Evolutionary conservation across 352 stramenopile species (phyloP), one percentile per base, ranked within the genome.

Genomic region (Pythium utonaiense): DNA sequence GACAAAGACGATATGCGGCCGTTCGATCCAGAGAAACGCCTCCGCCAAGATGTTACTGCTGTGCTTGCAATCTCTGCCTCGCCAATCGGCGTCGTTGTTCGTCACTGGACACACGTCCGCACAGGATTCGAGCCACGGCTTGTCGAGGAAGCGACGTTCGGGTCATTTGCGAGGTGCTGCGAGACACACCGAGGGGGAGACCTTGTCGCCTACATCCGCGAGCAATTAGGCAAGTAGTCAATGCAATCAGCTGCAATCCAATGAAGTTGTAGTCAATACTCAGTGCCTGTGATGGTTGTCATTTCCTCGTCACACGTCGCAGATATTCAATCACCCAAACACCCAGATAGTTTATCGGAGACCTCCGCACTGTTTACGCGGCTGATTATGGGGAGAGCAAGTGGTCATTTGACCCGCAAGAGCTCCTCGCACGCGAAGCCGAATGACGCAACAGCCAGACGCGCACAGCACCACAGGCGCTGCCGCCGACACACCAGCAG

Each of bases 1-100:
- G 60, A 83, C 27, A 34, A 72, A 24, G 71, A 83, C 58, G 72
- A 75, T 7, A 49, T 73, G 31, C 68, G 77, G 6, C 74, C 74
- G 16, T 80, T 77, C 57, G 51, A 53, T 3, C 62, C 74, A 16
- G 40, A 49, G 12, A 58, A 80, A 27, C 61, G 61, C 0, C n/a
- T 68, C 6, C 53, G 53, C 25, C 53, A 62, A 16, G 61, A 68
- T 12, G 5, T 63, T 3, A 41, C 53, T 2, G 49, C 45, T 27
- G 48, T 62, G 27, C n/a, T 48, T 1, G 17, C 57, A 17, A 21
- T 68, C 1, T 57, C 55, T 3, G 33, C 31, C 16, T 51, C 42
- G 12, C 44, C 42, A 1, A 27, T 52, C 6, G 50, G 53, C 16
- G 60, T 67, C 1, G 22, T 67, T 7, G 1, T 67, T 2, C 60